phyloP scores from a whole-genome alignment of 2,329 filamentous ascomycete species.

The Penicillium hordei region DNA sequence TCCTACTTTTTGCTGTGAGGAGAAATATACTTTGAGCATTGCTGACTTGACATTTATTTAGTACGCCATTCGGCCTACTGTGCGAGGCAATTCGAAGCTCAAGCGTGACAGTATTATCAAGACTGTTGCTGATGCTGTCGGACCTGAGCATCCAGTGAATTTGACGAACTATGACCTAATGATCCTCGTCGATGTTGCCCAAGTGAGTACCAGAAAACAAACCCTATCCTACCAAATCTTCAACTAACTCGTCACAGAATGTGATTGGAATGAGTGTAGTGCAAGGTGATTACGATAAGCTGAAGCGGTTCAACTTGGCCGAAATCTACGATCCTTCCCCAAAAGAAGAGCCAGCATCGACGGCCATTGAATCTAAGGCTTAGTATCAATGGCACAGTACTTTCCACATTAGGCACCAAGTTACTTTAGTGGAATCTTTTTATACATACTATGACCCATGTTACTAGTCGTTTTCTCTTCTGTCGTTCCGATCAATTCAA shows the following conservation, averaged over 20 bases:
- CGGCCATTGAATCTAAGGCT: background rate
- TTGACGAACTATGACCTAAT: conserved; percentile 61
- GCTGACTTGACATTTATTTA: conserved; percentile 30
- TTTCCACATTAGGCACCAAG: background rate
- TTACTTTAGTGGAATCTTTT: background rate
- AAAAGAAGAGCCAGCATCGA: conserved; percentile 12
- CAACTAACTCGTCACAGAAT: conserved; percentile 48
- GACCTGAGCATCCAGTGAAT: conserved; percentile 59
- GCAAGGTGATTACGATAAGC: conserved; percentile 57
- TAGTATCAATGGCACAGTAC: background rate
- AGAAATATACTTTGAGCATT: conserved; percentile 1
- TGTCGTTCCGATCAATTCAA: background rate
- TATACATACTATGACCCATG: background rate
- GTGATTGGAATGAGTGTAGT: conserved; percentile 65
- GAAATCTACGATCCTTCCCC: conserved; percentile 58
- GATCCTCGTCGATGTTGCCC: conserved; percentile 62
- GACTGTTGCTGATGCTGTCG: conserved; percentile 58
- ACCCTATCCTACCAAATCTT: background rate
- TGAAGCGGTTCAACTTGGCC: conserved; percentile 64
- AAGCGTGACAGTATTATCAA: conserved; percentile 60
- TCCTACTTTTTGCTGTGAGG: background rate
- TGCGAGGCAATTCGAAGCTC: conserved; percentile 60
- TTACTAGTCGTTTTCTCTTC: background rate
- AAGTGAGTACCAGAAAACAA: conserved; percentile 46
- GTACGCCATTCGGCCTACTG: conserved; percentile 63